These are phyloP conservation scores for Chamaecyparis obtusa DNA, from an alignment of 75 land plant genomes.

Conservation along the genomic window DNA sequence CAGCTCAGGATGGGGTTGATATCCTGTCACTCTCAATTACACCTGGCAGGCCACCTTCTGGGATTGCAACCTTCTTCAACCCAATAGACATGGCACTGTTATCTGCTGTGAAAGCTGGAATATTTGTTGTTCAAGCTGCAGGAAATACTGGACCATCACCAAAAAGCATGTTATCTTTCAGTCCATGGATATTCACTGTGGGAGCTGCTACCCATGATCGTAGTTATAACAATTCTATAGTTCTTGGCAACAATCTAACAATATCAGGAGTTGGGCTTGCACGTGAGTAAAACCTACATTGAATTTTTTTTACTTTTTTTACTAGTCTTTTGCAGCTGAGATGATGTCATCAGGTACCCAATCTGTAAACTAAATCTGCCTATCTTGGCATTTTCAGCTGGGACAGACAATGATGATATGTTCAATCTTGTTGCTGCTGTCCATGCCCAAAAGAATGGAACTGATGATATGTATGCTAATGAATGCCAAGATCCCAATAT, in stretches of 20 bases:
- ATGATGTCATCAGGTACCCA: background rate
- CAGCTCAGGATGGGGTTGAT: constrained; percentile 95
- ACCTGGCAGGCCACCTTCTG: constrained; percentile 83
- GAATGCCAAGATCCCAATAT: constrained; percentile 86
- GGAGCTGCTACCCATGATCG: constrained; percentile 89
- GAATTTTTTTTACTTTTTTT: background rate
- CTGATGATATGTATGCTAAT: constrained; percentile 54
- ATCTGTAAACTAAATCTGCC: background rate
- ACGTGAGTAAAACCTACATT: constrained; percentile 44
- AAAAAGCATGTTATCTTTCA: constrained; percentile 80
- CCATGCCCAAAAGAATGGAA: constrained; percentile 68
- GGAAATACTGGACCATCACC: constrained; percentile 92
- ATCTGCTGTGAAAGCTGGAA: constrained; percentile 80
- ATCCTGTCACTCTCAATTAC: constrained; percentile 84
- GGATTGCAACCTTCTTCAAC: constrained; percentile 79
- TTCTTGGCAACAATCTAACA: constrained; percentile 73
- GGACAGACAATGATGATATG: constrained; percentile 45
- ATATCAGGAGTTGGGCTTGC: constrained; percentile 86
- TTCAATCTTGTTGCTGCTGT: constrained; percentile 59
- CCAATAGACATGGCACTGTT: constrained; percentile 88
- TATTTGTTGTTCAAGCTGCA: constrained; percentile 96
- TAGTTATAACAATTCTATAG: constrained; percentile 53
- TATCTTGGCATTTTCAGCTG: constrained; percentile 46
- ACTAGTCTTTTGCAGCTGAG: background rate
- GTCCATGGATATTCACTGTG: constrained; percentile 98